Evolutionary conservation across 345 rosid species (phyloP).

Genomic region (Laguncularia racemosa): DNA sequence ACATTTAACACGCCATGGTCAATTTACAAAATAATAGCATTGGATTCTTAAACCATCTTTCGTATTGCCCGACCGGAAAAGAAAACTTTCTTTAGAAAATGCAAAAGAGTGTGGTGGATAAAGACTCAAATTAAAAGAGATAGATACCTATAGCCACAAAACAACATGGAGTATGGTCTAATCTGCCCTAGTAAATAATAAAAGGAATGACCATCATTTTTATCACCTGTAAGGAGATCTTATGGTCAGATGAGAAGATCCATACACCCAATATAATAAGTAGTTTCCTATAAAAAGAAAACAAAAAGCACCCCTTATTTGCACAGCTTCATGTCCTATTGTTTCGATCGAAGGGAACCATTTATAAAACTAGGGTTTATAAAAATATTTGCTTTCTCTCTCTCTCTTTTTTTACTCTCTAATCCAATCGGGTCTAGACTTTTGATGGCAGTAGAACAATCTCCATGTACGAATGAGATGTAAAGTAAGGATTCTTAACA

Average conservation of each 20-base stretch:
- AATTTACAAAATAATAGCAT: neutral
- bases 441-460: slow-evolving; percentile 7
- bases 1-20: too few relatives aligned
- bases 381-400: slow-evolving; percentile 1
- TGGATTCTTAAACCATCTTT: slow-evolving; percentile 3
- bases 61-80: neutral
- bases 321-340: neutral
- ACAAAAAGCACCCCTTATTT: neutral
- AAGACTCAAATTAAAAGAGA: slow-evolving; percentile 1
- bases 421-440: slow-evolving; percentile 11
- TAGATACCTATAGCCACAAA: neutral
- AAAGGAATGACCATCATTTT: slow-evolving; percentile 7
- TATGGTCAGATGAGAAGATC: slow-evolving; percentile 5
- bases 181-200: slow-evolving; percentile 1
- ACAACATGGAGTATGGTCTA: too few relatives aligned
- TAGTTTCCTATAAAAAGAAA: neutral
- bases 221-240: slow-evolving; percentile 3
- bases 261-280: neutral
- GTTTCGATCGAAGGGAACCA: slow-evolving; percentile 13
- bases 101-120: slow-evolving; percentile 1
- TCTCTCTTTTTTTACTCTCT: neutral
- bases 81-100: neutral
- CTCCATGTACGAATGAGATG: slow-evolving; percentile 1
- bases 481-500: slow-evolving; percentile 5
- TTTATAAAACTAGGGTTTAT: neutral